Base-by-base conservation (phyloP, 148 eudicot species). In the Heliamphora exappendiculata region DNA sequence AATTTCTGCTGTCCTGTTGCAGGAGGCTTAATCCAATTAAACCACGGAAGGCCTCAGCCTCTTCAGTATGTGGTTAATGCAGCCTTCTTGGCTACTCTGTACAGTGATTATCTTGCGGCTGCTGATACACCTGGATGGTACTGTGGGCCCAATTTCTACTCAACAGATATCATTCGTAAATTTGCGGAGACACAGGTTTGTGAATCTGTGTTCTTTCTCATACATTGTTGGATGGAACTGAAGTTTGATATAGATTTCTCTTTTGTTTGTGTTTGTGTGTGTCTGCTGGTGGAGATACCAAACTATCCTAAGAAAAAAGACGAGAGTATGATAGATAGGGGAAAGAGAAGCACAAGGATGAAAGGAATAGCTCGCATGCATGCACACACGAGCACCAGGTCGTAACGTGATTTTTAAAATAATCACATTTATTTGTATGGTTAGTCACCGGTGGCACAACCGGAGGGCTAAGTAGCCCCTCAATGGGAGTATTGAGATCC, bases 51-150 rank as follows among this genome's bases (percentile, higher is more conserved):
- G 36, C 98, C 98, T 41, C 98, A 91, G 87, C 94, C 97, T 58
- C 98, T 94, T 75, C 98, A 94, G 71, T 94, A 91, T 78, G 97
- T 85, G 11, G 98, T 88, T 22, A 94, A 94, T 85, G 93, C 98
- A 45, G 98, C 98, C 49, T 94, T 94, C 85, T 78, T 94, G 84
- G 97, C 98, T 51, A 82, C 97, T 24, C 76, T 94, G 50, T 94
- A 67, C 78, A 88, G 90, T 78, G 98, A 94, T 82, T 94, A 94
- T 78, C 92, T 94, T 78, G 90, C 83, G 36, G 89, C 93, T 64
- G 90, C 97, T 45, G 97, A 94, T 80, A 90, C 91, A 4, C 97
- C 97, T 73, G 98, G 97, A 47, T 94, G 94, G 97, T 86, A 86
- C 63, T 94, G 98, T 84, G 98, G 98, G 19, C 94, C 94, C 65